A percentile compares a stretch with the other conserved stretches of the same genome.
Evolutionary conservation across 352 stramenopile genomes (phyloP).

Genomic region (Blastocystis sp.): DNA sequence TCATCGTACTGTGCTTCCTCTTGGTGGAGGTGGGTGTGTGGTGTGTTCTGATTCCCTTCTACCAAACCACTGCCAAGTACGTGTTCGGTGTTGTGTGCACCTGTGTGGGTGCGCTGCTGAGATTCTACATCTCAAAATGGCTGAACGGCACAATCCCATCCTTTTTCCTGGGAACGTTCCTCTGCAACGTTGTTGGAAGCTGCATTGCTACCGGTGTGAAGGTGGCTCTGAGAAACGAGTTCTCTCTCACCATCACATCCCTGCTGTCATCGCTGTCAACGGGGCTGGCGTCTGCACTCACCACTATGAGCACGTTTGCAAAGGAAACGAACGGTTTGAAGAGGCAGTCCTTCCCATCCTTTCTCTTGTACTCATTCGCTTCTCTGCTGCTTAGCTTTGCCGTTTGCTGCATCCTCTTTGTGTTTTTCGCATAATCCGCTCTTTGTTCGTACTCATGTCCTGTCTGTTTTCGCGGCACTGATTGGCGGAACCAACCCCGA

Average conservation of each 20-base stretch:
- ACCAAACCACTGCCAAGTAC: not conserved
- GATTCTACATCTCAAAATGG: slow-evolving; percentile 24
- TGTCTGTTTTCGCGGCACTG: not conserved
- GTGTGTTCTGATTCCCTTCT: not conserved
- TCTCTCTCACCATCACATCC: not conserved
- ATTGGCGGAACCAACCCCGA: not conserved
- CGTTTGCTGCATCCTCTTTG: not conserved
- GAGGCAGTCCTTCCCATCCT: not conserved
- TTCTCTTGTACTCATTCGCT: not conserved
- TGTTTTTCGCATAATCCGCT: not conserved
- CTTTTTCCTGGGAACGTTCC: slow-evolving; percentile 19
- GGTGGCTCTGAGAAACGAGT: not conserved
- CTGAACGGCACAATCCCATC: not conserved
- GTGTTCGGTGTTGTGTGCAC: slow-evolving; percentile 6
- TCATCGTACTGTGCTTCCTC: not conserved
- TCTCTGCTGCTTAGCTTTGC: slow-evolving; percentile 21
- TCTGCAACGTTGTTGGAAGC: slow-evolving; percentile 11
- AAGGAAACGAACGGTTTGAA: slow-evolving; percentile 5
- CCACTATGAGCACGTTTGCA: slow-evolving; percentile 30
- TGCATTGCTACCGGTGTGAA: not conserved
- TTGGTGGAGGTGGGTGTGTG: not conserved
- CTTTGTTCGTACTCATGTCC: not conserved
- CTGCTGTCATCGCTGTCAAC: not conserved
- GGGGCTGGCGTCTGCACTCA: not conserved
- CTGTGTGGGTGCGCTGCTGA: not conserved